Base-by-base conservation (phyloP, 176 grass and related monocot genomes). In the Ensete glaucum region DNA sequence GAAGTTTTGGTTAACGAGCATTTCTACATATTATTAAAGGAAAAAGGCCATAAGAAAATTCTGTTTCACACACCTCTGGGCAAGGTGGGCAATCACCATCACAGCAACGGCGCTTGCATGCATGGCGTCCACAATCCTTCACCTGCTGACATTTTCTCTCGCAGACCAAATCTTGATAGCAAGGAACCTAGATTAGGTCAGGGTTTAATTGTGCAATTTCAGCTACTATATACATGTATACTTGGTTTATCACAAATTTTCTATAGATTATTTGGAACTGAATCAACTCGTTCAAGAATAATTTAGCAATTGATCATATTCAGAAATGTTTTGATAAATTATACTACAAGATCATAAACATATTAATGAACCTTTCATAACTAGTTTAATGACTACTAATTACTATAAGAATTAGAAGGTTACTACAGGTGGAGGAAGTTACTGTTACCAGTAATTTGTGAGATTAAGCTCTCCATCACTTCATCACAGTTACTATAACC, bases 81-180 rank as follows among this genome's bases (percentile, higher is more conserved):
- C 94, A 98, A 50, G 88, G 75, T 76, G 77, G 80, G 68, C 94
- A 98, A 81, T 90, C 91, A 59, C 94, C 88, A 80, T 80, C 80
- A 76, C 94, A 98, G 64, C 94, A 98, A 71, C 94, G 87, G 49
- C 86, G 88, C 67, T 73, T 98, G 89, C 94, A 98, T 79, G 88
- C 88, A 87, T 98, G 94, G 59, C 86, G 83, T 10, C 94, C 88
- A 87, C 94, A 98, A 69, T 88, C 85, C 22, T 90, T 77, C 69
- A 72, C 64, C 67, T 75, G 83, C 53, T 93, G 94, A 15, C 94
- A 98, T 82, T 98, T 98, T 67, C 88, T 91, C 86, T 97, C 94
- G 64, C 94, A 97, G 11, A 91, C 83, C 82, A 97, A 87, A 72
- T 97, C 94, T 93, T 97, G 94, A 79, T 93, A 92, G 90, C 94